phyloP scores from a whole-genome alignment of 306 rosid genomes.

The Fragaria vesca region DNA sequence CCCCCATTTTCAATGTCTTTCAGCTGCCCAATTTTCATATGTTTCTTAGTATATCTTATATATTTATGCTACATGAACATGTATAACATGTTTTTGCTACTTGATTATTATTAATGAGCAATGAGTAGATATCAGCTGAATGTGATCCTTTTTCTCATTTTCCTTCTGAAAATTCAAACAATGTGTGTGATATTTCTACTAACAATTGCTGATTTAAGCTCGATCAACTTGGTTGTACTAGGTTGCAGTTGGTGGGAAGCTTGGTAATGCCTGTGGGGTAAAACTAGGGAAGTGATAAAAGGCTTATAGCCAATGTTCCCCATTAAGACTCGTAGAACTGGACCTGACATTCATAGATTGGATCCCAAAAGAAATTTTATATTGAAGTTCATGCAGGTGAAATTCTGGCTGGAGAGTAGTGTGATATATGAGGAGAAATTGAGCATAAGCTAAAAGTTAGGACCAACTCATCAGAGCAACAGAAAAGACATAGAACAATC shows the following conservation, averaged over 20 bases:
- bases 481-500: neutral
- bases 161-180: neutral
- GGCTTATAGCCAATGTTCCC: neutral
- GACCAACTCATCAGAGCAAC: neutral
- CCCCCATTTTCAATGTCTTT: conserved; percentile 54
- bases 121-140: neutral
- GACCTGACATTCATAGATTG: neutral
- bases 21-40: conserved; percentile 48
- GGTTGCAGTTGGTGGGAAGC: neutral
- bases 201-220: neutral
- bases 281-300: neutral
- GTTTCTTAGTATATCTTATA: neutral
- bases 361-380: neutral
- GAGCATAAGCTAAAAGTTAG: neutral
- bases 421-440: neutral
- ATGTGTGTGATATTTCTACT: neutral
- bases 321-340: no score
- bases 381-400: conserved; percentile 6
- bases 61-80: neutral
- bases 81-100: neutral
- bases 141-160: neutral
- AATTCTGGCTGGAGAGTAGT: neutral
- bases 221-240: no score
- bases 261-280: neutral
- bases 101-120: neutral